Evolutionary conservation across 306 rosid genomes (phyloP).

Genomic region (Ziziphus jujuba): DNA sequence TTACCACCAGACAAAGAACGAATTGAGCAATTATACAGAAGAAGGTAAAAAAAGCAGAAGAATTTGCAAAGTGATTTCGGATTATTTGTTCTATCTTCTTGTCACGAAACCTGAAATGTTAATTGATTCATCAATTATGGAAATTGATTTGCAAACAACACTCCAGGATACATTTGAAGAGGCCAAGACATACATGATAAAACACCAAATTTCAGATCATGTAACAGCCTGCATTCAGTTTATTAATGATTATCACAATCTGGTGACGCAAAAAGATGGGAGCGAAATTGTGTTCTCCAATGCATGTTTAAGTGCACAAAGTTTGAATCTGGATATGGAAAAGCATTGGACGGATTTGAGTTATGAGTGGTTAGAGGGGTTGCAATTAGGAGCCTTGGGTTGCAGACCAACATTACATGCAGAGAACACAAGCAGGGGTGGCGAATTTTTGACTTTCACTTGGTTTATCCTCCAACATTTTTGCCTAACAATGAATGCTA

Average conservation of each 20-base stretch:
- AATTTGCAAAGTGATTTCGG: slow-evolving; percentile 25
- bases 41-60: not conserved
- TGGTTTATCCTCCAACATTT: slow-evolving; percentile 37
- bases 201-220: not conserved
- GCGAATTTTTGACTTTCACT: slow-evolving; percentile 29
- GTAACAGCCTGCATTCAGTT: not conserved
- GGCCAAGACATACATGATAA: slow-evolving; percentile 13
- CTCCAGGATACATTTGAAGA: slow-evolving; percentile 34
- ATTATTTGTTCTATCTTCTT: slow-evolving; percentile 34
- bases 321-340: not conserved
- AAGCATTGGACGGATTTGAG: slow-evolving; percentile 23
- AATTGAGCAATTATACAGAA: rapidly evolving
- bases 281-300: slow-evolving; percentile 32
- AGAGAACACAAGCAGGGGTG: slow-evolving; percentile 34
- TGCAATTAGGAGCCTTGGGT: slow-evolving; percentile 26
- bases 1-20: not conserved
- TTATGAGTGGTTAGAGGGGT: slow-evolving; percentile 31
- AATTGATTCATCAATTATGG: slow-evolving; percentile 26
- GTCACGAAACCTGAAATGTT: slow-evolving; percentile 21
- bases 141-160: slow-evolving; percentile 23
- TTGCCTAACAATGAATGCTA: slow-evolving; percentile 36
- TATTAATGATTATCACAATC: too few relatives aligned
- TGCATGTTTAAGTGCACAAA: slow-evolving; percentile 1
- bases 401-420: slow-evolving; percentile 32
- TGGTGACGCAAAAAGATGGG: slow-evolving; percentile 16